These are phyloP conservation scores for Fusarium sp. DNA, from an alignment of 2,329 filamentous ascomycete genomes.

Conservation along the genomic window DNA sequence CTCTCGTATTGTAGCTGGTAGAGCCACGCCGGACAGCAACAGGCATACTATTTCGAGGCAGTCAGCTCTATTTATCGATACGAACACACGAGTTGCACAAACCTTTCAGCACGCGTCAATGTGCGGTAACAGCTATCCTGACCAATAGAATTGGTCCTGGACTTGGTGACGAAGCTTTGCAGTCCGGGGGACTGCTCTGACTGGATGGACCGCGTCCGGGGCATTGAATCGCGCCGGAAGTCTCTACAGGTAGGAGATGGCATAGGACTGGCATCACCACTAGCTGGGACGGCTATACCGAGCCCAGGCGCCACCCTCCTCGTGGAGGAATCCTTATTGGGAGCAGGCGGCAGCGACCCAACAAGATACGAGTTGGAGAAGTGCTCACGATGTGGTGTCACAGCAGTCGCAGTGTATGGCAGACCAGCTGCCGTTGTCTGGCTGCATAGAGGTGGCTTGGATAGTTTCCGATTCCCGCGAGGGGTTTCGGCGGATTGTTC, in stretches of 20 bases:
- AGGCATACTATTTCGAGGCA: slow-evolving; percentile 37
- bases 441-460: slow-evolving; percentile 64
- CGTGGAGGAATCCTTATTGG: slow-evolving; percentile 33
- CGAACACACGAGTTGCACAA: slow-evolving; percentile 26
- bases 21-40: slow-evolving; percentile 32
- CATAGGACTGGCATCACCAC: slow-evolving; percentile 29
- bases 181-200: slow-evolving; percentile 40
- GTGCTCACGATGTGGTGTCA: slow-evolving; percentile 45
- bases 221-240: slow-evolving; percentile 35
- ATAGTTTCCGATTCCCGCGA: slow-evolving; percentile 64
- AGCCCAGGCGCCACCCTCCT: slow-evolving; percentile 33
- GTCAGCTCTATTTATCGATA: slow-evolving; percentile 41
- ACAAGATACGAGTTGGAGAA: slow-evolving; percentile 54
- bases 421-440: slow-evolving; percentile 60
- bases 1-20: slow-evolving; percentile 40
- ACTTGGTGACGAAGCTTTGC: slow-evolving; percentile 31
- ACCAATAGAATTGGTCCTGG: slow-evolving; percentile 35
- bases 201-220: slow-evolving; percentile 39
- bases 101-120: slow-evolving; percentile 46
- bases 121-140: slow-evolving; percentile 35
- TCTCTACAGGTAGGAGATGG: slow-evolving; percentile 36
- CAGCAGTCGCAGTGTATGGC: slow-evolving; percentile 56
- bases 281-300: slow-evolving; percentile 40
- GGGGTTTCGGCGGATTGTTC: slow-evolving; percentile 63
- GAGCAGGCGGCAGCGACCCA: slow-evolving; percentile 46